Base-by-base conservation (phyloP, 768 basidiomycete genomes). In the Omphalotus guepiniiformis region DNA sequence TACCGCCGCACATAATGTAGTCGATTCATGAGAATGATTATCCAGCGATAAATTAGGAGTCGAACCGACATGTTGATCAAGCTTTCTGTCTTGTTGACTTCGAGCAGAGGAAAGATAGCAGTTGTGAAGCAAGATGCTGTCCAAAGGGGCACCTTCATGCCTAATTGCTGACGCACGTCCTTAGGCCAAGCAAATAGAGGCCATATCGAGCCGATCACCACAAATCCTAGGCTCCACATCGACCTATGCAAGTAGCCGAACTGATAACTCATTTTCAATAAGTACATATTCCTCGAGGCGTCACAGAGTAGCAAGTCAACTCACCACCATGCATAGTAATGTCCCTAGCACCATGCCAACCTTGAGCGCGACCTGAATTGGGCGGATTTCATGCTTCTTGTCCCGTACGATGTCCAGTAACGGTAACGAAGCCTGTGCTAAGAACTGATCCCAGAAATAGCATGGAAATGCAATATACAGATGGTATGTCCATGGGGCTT, bases 401-500 rank as follows among this genome's bases (percentile, higher is more conserved):
- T 32, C 26, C 9, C 26, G n/a, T n/a, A 9, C 30, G 30, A 32
- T 9, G 9, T 32, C 30, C n/a, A 32, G n/a, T n/a, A 9, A 9
- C 30, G n/a, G 9, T n/a, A 9, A 32, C 30, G 30, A 32, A n/a
- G 9, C 9, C 30, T 70, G 68, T 1, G 61, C 48, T 37, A 72
- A 43, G 39, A 81, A 79, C 44, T 75, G 78, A 26, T 71, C 70
- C 87, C 87, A 89, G 61, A 92, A 92, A 64, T 80, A 90, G 26
- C 77, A 73, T 0, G 90, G 88, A 52, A 91, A 91, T 3, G 74
- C 59, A 28, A 82, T 73, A 57, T 93, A 93, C 34, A 88, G 48
- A 58, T 85, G 91, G 56, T 88, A 87, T 3, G 80, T 80, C 75
- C 73, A 78, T 0, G 88, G 85, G 0, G 82, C 79, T 19, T 62